Evolutionary conservation across 352 stramenopile genomes (phyloP).

Genomic region (Phytopythium chamaehyphon): DNA sequence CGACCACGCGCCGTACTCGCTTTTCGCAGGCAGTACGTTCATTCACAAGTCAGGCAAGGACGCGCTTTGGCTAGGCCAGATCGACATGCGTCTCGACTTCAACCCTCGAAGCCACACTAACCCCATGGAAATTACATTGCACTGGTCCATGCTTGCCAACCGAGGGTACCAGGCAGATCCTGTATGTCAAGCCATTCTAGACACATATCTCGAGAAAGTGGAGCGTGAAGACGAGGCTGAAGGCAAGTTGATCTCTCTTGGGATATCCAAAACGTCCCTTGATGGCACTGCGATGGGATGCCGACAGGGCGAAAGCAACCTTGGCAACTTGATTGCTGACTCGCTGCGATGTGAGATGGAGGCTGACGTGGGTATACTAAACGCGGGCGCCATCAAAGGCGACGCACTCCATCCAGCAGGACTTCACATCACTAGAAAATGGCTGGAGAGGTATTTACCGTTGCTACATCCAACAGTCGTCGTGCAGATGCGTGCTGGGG

Average conservation of each 20-base stretch:
- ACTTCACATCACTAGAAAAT: constrained; percentile 46
- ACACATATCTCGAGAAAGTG: constrained; percentile 35
- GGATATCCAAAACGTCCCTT: constrained; percentile 28
- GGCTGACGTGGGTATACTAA: constrained; percentile 58
- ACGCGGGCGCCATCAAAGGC: constrained; percentile 81
- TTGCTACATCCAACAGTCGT: constrained; percentile 50
- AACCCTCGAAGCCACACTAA: not conserved
- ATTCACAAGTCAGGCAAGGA: constrained; percentile 88
- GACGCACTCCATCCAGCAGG: constrained; percentile 51
- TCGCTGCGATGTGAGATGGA: constrained; percentile 51
- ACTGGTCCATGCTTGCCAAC: constrained; percentile 76
- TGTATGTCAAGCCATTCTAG: constrained; percentile 34
- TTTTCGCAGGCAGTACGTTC: constrained; percentile 46
- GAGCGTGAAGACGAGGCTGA: constrained; percentile 44
- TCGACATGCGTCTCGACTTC: constrained; percentile 54
- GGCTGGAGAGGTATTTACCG: constrained; percentile 68
- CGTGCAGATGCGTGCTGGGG: constrained; percentile 37
- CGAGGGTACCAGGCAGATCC: constrained; percentile 43
- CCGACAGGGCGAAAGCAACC: constrained; percentile 58
- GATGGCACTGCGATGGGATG: constrained; percentile 65
- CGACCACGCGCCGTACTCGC: constrained; percentile 80
- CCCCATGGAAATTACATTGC: constrained; percentile 22
- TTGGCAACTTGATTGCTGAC: constrained; percentile 79
- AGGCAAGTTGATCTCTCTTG: constrained; percentile 37
- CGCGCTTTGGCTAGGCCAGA: constrained; percentile 68